phyloP scores from a whole-genome alignment of 768 basidiomycete species.

The Hypsizygus marmoreus region DNA sequence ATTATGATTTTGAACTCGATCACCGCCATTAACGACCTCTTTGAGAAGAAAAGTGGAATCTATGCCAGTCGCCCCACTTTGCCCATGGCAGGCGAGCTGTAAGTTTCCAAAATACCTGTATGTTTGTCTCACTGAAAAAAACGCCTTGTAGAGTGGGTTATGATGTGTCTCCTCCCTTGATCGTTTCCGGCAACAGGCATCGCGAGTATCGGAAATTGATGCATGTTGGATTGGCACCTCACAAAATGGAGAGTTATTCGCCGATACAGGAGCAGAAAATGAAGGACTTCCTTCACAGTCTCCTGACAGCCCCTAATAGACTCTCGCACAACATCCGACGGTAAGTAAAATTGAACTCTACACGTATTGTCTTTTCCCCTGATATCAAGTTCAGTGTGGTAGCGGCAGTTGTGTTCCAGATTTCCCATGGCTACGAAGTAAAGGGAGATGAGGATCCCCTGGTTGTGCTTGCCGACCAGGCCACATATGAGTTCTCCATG shows the following conservation, averaged over 20 bases:
- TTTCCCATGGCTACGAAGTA: slow-evolving; percentile 15
- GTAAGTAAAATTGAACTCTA: too few species aligned
- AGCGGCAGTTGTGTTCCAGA: slow-evolving; percentile 9
- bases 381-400: slow-evolving; percentile 2
- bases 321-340: slow-evolving; percentile 12
- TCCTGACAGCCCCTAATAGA: slow-evolving; percentile 2
- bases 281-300: slow-evolving; percentile 5
- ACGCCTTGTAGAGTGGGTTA: slow-evolving; percentile 5
- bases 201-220: slow-evolving; percentile 11
- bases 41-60: slow-evolving; percentile 29
- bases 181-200: slow-evolving; percentile 4
- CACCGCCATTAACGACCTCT: slow-evolving; percentile 28
- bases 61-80: slow-evolving; percentile 31
- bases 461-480: slow-evolving; percentile 9
- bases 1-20: slow-evolving; percentile 32
- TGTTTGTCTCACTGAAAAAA: slow-evolving; percentile 1
- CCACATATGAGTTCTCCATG: slow-evolving; percentile 11
- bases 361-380: background rate
- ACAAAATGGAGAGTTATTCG: slow-evolving; percentile 5
- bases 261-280: slow-evolving; percentile 10
- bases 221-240: slow-evolving; percentile 1
- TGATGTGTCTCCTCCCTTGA: slow-evolving; percentile 6
- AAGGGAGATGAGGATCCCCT: slow-evolving; percentile 10
- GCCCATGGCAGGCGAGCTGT: slow-evolving; percentile 16
- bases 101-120: background rate